Evolutionary conservation across 1,284 basidiomycete species (phyloP).

Genomic region (Volvariella surrecta): DNA sequence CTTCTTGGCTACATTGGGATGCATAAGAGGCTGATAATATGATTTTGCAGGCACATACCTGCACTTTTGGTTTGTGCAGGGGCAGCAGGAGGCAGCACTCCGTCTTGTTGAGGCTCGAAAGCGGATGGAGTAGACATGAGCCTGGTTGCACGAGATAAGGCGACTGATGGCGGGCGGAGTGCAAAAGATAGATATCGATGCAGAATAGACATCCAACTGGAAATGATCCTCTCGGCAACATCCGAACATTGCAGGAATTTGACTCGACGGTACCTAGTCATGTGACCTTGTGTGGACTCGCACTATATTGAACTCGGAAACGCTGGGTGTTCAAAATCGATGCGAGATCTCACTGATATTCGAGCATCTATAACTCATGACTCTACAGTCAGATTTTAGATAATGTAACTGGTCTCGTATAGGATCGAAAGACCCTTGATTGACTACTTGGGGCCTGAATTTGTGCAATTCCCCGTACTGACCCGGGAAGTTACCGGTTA

Average conservation of each 20-base stretch:
- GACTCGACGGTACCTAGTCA: too few relatives aligned
- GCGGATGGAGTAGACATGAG: not conserved
- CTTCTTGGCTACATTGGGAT: conserved; percentile 48
- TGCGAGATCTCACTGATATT: too few relatives aligned
- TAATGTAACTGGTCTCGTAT: too few relatives aligned
- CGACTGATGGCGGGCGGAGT: not conserved
- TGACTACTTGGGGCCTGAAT: too few relatives aligned
- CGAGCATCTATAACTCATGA: too few relatives aligned
- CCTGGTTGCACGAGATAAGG: not conserved
- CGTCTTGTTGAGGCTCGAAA: not conserved
- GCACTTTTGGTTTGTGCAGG: not conserved
- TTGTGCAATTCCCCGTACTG: too few relatives aligned
- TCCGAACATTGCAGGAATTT: not conserved
- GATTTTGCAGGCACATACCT: not conserved
- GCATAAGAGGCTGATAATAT: not conserved
- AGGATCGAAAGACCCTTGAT: too few relatives aligned
- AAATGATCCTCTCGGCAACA: not conserved
- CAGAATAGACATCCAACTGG: conserved; percentile 7
- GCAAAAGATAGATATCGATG: conserved; percentile 8
- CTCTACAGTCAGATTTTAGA: too few relatives aligned
- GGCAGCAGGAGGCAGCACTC: not conserved
- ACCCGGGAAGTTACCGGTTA: too few relatives aligned
- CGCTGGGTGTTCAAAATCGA: too few relatives aligned
- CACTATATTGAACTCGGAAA: too few relatives aligned
- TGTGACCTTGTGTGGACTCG: too few relatives aligned